Conservation (phyloP, 2,329 filamentous ascomycete species). For the Exophiala aquamarina region DNA sequence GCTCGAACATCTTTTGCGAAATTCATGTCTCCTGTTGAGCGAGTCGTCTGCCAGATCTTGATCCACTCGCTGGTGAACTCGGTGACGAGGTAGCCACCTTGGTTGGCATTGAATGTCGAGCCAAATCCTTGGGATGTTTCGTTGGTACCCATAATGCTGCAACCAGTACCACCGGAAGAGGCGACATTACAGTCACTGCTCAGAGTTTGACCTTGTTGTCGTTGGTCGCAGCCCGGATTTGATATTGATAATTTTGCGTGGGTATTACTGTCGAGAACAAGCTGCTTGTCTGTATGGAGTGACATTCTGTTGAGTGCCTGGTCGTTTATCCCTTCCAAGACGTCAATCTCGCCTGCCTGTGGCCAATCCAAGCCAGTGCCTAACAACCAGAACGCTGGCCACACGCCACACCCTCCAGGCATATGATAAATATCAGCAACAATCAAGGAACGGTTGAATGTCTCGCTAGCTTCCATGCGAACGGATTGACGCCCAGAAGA, state of each 20-base stretch:
- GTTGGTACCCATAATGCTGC: constrained; percentile 39
- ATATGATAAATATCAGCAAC: constrained; percentile 49
- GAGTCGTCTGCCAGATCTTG: constrained; percentile 47
- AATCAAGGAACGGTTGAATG: constrained; percentile 46
- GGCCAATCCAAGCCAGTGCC: constrained; percentile 39
- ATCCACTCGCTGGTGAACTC: constrained; percentile 48
- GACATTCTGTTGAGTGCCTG: constrained; percentile 44
- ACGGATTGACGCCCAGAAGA: constrained; percentile 41
- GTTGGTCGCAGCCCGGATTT: too few species aligned
- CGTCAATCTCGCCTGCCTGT: constrained; percentile 49
- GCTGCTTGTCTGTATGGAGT: constrained; percentile 47
- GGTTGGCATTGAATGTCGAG: constrained; percentile 49
- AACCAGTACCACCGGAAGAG: constrained; percentile 35
- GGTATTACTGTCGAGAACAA: constrained; percentile 41
- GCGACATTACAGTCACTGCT: constrained; percentile 29
- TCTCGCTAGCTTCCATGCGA: constrained; percentile 44
- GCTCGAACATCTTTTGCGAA: not conserved
- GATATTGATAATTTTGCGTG: constrained; percentile 42
- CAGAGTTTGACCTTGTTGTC: constrained; percentile 1
- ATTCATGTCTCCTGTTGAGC: constrained; percentile 40
- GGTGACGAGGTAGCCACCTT: constrained; percentile 50
- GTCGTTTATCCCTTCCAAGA: constrained; percentile 53
- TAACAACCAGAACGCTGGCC: constrained; percentile 51
- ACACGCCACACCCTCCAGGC: constrained; percentile 49
- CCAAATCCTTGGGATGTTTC: constrained; percentile 44